Conservation (phyloP, 768 basidiomycete genomes). For the Mycena indigotica region DNA sequence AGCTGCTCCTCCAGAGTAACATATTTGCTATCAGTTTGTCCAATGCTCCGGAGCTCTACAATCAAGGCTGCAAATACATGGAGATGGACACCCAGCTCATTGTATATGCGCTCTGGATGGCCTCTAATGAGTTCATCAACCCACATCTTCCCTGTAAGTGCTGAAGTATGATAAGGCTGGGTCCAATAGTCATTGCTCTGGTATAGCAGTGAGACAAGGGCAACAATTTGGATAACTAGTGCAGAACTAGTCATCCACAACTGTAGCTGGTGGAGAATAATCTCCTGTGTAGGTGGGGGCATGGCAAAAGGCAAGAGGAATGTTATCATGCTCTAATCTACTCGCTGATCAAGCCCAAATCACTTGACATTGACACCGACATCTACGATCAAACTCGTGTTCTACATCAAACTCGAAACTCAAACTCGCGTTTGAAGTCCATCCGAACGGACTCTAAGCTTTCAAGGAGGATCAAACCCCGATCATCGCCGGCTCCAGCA, state of each 20-base stretch:
- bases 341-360: not conserved
- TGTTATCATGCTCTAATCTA: not conserved
- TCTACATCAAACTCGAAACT: too few species aligned
- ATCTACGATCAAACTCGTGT: too few species aligned
- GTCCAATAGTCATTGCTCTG: conserved; percentile 3
- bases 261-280: conserved; percentile 4
- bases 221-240: conserved; percentile 1
- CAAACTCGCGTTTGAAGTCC: too few species aligned
- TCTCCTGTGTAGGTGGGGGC: not conserved
- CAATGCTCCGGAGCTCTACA: conserved; percentile 7
- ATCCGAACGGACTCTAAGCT: too few species aligned
- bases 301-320: not conserved
- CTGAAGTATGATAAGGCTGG: conserved; percentile 25
- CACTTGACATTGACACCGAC: too few species aligned
- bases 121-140: conserved; percentile 22
- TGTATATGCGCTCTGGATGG: conserved; percentile 22
- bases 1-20: conserved; percentile 22
- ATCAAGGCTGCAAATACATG: conserved; percentile 23
- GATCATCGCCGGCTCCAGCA: too few species aligned
- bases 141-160: conserved; percentile 20
- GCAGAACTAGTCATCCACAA: conserved; percentile 7
- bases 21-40: conserved; percentile 8
- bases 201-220: conserved; percentile 2
- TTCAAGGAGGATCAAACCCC: too few species aligned
- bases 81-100: conserved; percentile 20